Conservation (phyloP, 2,329 filamentous ascomycete genomes). For the Chlorencoelia australis region DNA sequence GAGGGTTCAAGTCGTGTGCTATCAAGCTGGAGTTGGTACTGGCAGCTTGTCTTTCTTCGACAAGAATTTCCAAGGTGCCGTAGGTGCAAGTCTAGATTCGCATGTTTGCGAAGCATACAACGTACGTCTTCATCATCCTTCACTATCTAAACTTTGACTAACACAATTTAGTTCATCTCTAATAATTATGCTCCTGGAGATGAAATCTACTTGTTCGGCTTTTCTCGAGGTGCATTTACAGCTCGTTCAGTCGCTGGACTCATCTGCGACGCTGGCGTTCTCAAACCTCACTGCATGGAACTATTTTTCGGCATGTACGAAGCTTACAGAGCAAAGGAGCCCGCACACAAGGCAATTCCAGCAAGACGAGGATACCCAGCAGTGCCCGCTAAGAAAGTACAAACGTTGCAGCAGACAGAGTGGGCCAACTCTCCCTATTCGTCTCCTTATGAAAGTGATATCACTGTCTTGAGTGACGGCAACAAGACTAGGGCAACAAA, state of each 20-base stretch:
- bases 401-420: no score
- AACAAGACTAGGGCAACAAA: no score
- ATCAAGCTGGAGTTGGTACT: constrained; percentile 5
- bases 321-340: background rate
- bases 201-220: constrained; percentile 23
- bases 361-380: no score
- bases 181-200: constrained; percentile 7
- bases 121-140: no score
- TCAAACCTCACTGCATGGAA: constrained; percentile 20
- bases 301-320: constrained; percentile 2
- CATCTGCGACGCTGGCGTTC: constrained; percentile 27
- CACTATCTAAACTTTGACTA: constrained; percentile 29
- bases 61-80: constrained; percentile 3
- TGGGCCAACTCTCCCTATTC: no score
- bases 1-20: constrained; percentile 4
- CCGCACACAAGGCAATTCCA: no score
- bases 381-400: no score
- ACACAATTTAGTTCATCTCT: constrained; percentile 30
- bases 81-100: constrained; percentile 9
- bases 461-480: no score
- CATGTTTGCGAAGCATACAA: constrained; percentile 26
- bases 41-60: background rate
- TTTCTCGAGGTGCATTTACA: constrained; percentile 31
- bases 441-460: no score
- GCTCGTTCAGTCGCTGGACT: constrained; percentile 27